A percentile compares a stretch with the other conserved stretches of the same genome.
Conservation (phyloP, 441 rosid species). For the Populus hybrid region DNA sequence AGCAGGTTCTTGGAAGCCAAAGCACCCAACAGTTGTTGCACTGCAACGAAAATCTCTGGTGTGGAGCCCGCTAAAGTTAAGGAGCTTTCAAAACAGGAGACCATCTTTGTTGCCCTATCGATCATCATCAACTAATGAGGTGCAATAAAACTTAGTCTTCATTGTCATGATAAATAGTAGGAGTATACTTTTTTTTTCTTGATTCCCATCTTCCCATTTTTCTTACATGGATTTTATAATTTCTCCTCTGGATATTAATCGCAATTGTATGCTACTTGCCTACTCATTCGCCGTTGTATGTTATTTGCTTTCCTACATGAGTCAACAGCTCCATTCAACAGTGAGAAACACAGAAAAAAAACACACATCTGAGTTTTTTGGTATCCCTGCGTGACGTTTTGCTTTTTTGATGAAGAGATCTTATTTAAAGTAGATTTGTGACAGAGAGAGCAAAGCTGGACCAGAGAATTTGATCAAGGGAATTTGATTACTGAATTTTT, state of each 20-base stretch:
- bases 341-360: not conserved
- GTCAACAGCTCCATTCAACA: not conserved
- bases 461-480: not conserved
- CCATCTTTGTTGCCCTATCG: slow-evolving; percentile 39
- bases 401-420: not conserved
- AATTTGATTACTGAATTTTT: not conserved
- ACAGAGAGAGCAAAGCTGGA: not conserved
- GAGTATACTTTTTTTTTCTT: not conserved
- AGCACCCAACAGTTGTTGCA: slow-evolving; percentile 80
- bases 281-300: not conserved
- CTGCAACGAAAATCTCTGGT: slow-evolving; percentile 74
- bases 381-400: not conserved
- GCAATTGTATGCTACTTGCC: slow-evolving; percentile 16
- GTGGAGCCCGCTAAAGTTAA: slow-evolving; percentile 89
- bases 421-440: not conserved
- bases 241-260: not conserved
- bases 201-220: not conserved
- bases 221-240: not conserved
- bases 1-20: slow-evolving; percentile 79
- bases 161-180: not conserved
- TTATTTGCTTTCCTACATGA: not conserved
- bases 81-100: slow-evolving; percentile 42
- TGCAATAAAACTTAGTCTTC: not conserved
- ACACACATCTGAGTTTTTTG: not conserved
- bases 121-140: slow-evolving; percentile 20